Evolutionary conservation across 2,329 filamentous ascomycete species (phyloP), one percentile per base, ranked within the genome.

Genomic region (Fusarium marasasianum): DNA sequence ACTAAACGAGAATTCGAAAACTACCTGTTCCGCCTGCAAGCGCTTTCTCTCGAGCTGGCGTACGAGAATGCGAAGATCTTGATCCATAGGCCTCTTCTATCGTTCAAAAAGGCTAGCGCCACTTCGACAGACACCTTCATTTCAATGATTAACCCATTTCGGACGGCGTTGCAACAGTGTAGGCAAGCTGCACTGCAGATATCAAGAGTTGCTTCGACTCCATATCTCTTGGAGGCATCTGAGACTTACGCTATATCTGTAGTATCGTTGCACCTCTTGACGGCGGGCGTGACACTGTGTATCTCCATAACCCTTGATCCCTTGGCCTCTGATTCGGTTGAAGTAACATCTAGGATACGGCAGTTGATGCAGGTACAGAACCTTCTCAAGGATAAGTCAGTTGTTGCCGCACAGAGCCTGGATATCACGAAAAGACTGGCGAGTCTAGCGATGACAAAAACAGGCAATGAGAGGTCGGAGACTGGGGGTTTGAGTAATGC

Each of bases 51-150:
- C 5, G 71, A 78, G 6, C 72, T 83, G 6, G 80, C 80, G 1
- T 83, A 77, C 40, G 76, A 83, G 22, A 83, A 82, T 41, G 74
- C 80, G 0, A 78, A 69, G 12, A 83, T 83, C 0, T 53, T 83
- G 1, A 61, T 80, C 1, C 72, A 83, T 8, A 66, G 74, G 5
- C 74, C 73, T 3, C 53, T 76, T 5, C 43, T 76, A 2, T 76
- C 74, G 0, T 69, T 61, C 17, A 71, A 18, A 12, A 55, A 37
- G n/a, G 1, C 14, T 0, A 48, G 20, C 0, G 3, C 7, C 6
- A 8, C 18, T 14, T 20, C 4, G 1, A 6, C 5, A 20, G 12
- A 41, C 2, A 48, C 10, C 6, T 1, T 3, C 9, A 2, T 1
- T 9, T n/a, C 14, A 1, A n/a, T 13, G 2, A 15, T 10, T 8